Base-by-base conservation (phyloP, 352 stramenopile species). In the Phytophthora crassamura region DNA sequence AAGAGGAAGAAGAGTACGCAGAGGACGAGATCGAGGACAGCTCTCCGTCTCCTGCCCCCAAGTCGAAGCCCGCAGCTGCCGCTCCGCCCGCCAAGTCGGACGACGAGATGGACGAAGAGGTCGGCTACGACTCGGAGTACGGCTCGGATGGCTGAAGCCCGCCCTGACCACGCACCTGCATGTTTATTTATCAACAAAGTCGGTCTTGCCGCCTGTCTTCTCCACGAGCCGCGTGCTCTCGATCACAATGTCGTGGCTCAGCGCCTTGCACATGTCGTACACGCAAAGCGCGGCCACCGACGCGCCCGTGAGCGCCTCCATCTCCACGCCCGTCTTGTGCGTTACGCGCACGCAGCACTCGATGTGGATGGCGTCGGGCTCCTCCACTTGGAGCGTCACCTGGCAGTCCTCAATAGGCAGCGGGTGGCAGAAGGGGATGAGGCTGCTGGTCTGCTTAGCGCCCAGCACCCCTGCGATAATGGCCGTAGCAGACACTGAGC, bases 181-280 rank as follows among this genome's bases (percentile, higher is more conserved):
- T 41, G 49, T 60, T 53, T 45, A 47, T 66, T 48, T 40, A 38
- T 60, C 47, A 34, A 42, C 20, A 38, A 92, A 77, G 62, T 94
- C 82, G 10, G 84, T 74, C 63, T 98, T 99, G 16, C 96, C 96
- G 46, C 96, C 95, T 5, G 76, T 97, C 51, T 98, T 99, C 48
- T 74, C 56, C 14, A 99, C 63, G 5, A 99, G 81, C 18, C 84
- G 67, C 30, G 95, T 98, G 39, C 81, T 78, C 53, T 93, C 80
- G 57, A 99, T 98, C 22, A 97, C 77, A 28, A 99, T 97, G 30
- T 98, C 81, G 73, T 99, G 95, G 64, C 91, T 98, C 39, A 99
- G 67, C 16, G 95, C 97, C 77, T 99, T 99, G 72, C 95, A 96
- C 97, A 99, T 99, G 82, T 99, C 97, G 78, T 99, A 99, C 25